Percentiles rank a stretch among this genome's conserved stretches.
phyloP scores from a whole-genome alignment of 495 filamentous ascomycete species.

The Aspergillus homomorphus region DNA sequence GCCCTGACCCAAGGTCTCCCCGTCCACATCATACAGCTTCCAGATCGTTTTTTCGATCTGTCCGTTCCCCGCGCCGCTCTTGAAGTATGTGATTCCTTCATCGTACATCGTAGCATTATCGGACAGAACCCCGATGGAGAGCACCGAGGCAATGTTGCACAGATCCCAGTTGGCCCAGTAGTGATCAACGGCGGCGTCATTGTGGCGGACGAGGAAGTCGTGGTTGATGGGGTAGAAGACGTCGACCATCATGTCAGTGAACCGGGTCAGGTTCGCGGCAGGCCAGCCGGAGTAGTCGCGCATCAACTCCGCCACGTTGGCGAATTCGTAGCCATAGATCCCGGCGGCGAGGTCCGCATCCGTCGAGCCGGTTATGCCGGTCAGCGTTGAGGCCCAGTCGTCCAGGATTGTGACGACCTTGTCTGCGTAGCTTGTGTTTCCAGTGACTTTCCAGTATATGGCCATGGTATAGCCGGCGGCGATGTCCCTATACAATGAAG shows the following conservation, averaged over 20 bases:
- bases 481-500: slow-evolving; percentile 34
- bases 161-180: slow-evolving; percentile 49
- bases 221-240: slow-evolving; percentile 38
- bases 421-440: slow-evolving; percentile 32
- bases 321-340: slow-evolving; percentile 45
- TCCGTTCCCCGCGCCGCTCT: slow-evolving; percentile 37
- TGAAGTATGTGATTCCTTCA: slow-evolving; percentile 34
- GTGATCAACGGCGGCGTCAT: slow-evolving; percentile 28
- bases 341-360: slow-evolving; percentile 43
- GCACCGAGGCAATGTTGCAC: slow-evolving; percentile 38
- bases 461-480: slow-evolving; percentile 39
- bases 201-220: slow-evolving; percentile 32
- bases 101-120: slow-evolving; percentile 42
- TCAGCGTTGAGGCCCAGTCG: slow-evolving; percentile 39
- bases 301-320: slow-evolving; percentile 46
- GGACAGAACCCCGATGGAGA: slow-evolving; percentile 38
- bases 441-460: slow-evolving; percentile 39
- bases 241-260: slow-evolving; percentile 24
- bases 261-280: slow-evolving; percentile 15
- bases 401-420: slow-evolving; percentile 35
- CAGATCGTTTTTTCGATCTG: slow-evolving; percentile 30
- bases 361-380: slow-evolving; percentile 27
- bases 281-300: slow-evolving; percentile 35
- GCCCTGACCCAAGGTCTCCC: slow-evolving; percentile 32
- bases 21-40: slow-evolving; percentile 21